Conservation (phyloP, 2,329 filamentous ascomycete genomes). For the Neopestalotiopsis rosae region DNA sequence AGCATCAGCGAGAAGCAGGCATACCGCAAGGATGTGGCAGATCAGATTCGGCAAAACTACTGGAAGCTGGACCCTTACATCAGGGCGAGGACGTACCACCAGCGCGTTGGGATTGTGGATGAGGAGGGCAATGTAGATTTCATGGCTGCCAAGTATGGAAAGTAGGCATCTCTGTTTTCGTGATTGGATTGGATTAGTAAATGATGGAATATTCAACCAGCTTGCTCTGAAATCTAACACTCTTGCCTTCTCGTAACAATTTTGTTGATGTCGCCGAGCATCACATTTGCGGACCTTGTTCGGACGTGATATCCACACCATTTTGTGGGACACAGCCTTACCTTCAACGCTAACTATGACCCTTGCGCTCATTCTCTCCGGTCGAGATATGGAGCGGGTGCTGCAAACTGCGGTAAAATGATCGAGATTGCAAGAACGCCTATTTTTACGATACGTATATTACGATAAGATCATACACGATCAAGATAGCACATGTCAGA, state of each 20-base stretch:
- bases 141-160: neutral
- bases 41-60: conserved; percentile 63
- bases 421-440: neutral
- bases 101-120: conserved; percentile 61
- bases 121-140: conserved; percentile 18
- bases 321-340: neutral
- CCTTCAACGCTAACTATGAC: neutral
- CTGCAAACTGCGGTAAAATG: neutral
- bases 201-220: neutral
- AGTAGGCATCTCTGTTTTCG: neutral
- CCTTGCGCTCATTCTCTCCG: neutral
- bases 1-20: conserved; percentile 25
- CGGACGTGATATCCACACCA: neutral
- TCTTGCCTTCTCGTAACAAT: neutral
- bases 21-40: conserved; percentile 54
- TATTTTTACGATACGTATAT: neutral
- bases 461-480: neutral
- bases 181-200: neutral
- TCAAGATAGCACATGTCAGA: neutral
- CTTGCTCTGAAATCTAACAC: neutral
- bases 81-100: conserved; percentile 66
- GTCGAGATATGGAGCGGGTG: neutral
- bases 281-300: neutral
- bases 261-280: neutral
- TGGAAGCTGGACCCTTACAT: conserved; percentile 75